Conservation (phyloP, 495 filamentous ascomycete genomes). For the Neurospora tetraspora region DNA sequence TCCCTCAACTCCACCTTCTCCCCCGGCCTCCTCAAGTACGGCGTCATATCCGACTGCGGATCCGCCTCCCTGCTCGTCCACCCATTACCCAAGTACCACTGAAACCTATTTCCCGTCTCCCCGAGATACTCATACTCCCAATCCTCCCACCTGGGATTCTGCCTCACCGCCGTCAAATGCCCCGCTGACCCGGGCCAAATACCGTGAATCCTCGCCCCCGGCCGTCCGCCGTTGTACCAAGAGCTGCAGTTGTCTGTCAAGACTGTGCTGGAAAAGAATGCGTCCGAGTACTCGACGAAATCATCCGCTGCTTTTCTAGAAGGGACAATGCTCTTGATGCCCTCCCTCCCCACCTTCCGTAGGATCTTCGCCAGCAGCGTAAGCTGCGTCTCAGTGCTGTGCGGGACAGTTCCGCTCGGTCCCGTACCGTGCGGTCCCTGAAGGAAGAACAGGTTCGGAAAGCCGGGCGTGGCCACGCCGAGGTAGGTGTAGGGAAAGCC, state of each 20-base stretch:
- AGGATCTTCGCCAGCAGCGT: conserved; percentile 54
- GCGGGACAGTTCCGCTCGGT: conserved; percentile 42
- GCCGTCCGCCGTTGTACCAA: conserved; percentile 58
- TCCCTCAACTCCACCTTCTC: conserved; percentile 25
- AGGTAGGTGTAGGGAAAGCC: conserved; percentile 59
- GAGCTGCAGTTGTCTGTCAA: conserved; percentile 54
- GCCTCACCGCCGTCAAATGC: conserved; percentile 44
- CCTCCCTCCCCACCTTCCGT: conserved; percentile 52
- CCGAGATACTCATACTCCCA: conserved; percentile 53
- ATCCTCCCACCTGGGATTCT: conserved; percentile 62
- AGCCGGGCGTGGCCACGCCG: conserved; percentile 48
- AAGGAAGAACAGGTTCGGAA: conserved; percentile 56
- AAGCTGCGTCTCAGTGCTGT: conserved; percentile 45
- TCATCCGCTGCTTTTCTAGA: conserved; percentile 47
- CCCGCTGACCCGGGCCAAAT: conserved; percentile 58
- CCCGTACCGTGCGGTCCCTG: conserved; percentile 46
- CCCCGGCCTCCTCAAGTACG: conserved; percentile 26
- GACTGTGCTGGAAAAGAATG: conserved; percentile 52
- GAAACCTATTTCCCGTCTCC: conserved; percentile 30
- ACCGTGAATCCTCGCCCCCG: conserved; percentile 48
- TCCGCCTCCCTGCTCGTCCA: conserved; percentile 32
- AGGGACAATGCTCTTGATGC: conserved; percentile 49
- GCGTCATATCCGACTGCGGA: conserved; percentile 26
- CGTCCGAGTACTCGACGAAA: conserved; percentile 51
- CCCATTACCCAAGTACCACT: conserved; percentile 37